Base-by-base conservation (phyloP, 75 land plant genomes). In the Selaginella moellendorffii region DNA sequence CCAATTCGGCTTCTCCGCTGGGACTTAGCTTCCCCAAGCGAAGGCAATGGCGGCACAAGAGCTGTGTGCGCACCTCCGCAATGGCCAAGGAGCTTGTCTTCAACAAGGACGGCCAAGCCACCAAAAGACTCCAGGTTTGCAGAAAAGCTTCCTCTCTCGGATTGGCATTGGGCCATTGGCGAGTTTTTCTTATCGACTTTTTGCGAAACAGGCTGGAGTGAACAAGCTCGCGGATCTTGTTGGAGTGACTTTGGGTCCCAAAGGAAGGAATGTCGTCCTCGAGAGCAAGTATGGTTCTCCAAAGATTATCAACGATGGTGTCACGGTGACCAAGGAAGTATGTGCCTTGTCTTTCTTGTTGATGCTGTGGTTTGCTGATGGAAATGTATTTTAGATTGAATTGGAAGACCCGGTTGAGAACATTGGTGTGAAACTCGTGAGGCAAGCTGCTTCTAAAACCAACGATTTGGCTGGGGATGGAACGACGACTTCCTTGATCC, bases 201-300 rank as follows among this genome's bases (percentile, higher is more conserved):
- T n/a, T n/a, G n/a, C n/a, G n/a, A n/a, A n/a, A n/a, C 65, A 85
- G 86, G 78, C 71, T 65, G 96, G 96, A 46, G 84, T 90, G 8
- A 78, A 90, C 85, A 90, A 90, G 81, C 96, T 90, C 64, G 84
- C 96, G 26, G 87, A 90, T 62, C 66, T 86, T 29, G 96, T n/a
- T 27, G 90, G 90, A 12, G 90, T 86, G 0, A 86, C 87, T 19
- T 77, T 90, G 62, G 96, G 87, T 1, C 90, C 90, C 0, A 86
- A 86, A 53, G 96, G 90, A 5, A 81, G 90, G 25, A 90, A 90
- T 71, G 90, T 90, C 56, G 90, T 90, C 26, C 69, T 90, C 1
- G 96, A 90, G 36, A 36, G 46, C 14, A 36, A 36, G 14, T 36
- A 36, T 14, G 46, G 46, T 36, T 36, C 46, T 36, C 46, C 90